Percentiles rank a stretch among this genome's conserved stretches.
phyloP scores from a whole-genome alignment of 768 basidiomycete genomes.

The Boletellus emodensis region DNA sequence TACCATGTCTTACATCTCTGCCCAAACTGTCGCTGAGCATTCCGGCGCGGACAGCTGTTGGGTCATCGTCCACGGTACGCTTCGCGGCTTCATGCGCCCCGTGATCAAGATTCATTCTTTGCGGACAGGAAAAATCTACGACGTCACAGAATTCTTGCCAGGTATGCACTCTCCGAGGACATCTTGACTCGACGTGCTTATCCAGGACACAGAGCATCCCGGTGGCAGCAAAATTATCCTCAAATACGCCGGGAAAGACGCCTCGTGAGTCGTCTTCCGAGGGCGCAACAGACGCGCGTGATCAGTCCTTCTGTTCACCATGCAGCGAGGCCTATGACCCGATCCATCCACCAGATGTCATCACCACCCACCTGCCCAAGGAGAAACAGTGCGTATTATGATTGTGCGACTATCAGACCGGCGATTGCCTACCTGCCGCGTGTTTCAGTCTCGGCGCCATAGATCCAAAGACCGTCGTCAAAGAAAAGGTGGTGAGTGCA shows the following conservation, averaged over 20 bases:
- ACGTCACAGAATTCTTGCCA: conserved; percentile 72
- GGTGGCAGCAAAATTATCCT: conserved; percentile 81
- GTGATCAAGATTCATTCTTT: conserved; percentile 51
- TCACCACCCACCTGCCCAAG: conserved; percentile 68
- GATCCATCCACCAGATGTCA: conserved; percentile 81
- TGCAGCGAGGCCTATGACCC: conserved; percentile 71
- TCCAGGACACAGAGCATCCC: conserved; percentile 49
- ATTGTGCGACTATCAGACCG: background rate
- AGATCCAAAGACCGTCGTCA: conserved; percentile 60
- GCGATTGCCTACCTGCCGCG: background rate
- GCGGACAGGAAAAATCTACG: conserved; percentile 73
- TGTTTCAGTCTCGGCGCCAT: conserved; percentile 59
- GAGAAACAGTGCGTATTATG: conserved; percentile 65
- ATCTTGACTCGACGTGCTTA: conserved; percentile 29
- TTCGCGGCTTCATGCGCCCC: conserved; percentile 27
- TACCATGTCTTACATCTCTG: conserved; percentile 29
- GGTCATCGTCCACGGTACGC: conserved; percentile 75
- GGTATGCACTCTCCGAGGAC: conserved; percentile 45
- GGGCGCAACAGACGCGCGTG: background rate
- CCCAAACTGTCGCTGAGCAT: conserved; percentile 48
- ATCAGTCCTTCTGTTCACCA: background rate
- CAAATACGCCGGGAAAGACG: conserved; percentile 84
- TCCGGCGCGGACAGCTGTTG: conserved; percentile 58
- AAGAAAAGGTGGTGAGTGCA: conserved; percentile 57
- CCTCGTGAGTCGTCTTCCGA: conserved; percentile 49